Percentiles rank a stretch among this genome's conserved stretches.
Conservation (phyloP, 169 alveolate species). For the Eimeria falciformis region DNA sequence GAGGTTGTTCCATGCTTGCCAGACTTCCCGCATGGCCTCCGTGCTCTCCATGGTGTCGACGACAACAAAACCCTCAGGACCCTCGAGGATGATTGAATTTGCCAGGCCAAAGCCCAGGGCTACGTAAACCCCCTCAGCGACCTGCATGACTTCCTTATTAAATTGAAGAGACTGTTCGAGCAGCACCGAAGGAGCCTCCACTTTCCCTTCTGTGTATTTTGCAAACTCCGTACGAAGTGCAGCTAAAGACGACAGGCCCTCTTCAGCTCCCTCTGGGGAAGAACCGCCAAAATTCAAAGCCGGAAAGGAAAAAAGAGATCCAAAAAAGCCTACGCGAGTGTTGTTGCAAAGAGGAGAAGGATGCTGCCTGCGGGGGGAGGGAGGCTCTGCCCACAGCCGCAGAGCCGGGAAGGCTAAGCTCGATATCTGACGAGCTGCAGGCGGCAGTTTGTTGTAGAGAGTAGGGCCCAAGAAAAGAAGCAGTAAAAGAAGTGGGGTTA, state of each 20-base stretch:
- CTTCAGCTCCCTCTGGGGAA: too few species aligned
- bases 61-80: slow-evolving; percentile 47
- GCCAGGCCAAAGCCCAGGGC: slow-evolving; percentile 76
- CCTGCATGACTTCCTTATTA: slow-evolving; percentile 28
- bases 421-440: background rate
- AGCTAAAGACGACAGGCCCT: background rate
- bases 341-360: background rate
- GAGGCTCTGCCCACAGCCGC: background rate
- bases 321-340: background rate
- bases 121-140: slow-evolving; percentile 12
- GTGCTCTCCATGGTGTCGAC: slow-evolving; percentile 72
- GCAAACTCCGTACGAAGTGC: background rate
- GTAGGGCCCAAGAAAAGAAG: slow-evolving; percentile 8
- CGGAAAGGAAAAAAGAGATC: background rate
- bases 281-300: too few species aligned
- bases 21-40: slow-evolving; percentile 38
- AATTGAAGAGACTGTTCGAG: slow-evolving; percentile 60
- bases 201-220: background rate
- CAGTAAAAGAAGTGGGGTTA: background rate
- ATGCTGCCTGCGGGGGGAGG: background rate
- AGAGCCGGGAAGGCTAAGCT: background rate
- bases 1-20: slow-evolving; percentile 1
- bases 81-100: slow-evolving; percentile 40
- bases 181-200: slow-evolving; percentile 33
- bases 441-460: background rate